phyloP scores from a whole-genome alignment of 225 moss, liverwort and hornwort genomes.

The Sphagnum contortum region DNA sequence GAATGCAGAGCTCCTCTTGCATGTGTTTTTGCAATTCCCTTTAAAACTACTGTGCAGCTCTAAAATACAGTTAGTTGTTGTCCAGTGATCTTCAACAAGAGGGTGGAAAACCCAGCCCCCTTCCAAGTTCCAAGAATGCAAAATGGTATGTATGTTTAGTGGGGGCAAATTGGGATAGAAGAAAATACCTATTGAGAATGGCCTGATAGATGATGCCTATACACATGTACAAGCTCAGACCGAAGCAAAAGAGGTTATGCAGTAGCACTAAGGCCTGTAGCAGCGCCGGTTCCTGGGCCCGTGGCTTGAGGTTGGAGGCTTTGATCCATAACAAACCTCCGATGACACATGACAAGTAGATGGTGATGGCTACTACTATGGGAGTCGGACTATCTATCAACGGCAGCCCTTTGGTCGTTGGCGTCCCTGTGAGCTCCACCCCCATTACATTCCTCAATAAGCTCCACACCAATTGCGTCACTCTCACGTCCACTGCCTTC shows the following conservation, averaged over 20 bases:
- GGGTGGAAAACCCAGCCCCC: no score
- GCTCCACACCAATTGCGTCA: conserved; percentile 37
- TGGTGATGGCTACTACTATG: conserved; percentile 50
- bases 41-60: no score
- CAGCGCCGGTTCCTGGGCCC: conserved; percentile 45
- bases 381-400: conserved; percentile 80
- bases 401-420: conserved; percentile 61
- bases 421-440: conserved; percentile 45
- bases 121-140: no score
- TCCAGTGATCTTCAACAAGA: no score
- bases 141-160: no score
- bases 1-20: no score
- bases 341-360: conserved; percentile 58
- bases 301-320: conserved; percentile 59
- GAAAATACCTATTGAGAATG: conserved; percentile 36
- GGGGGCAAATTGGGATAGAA: no score
- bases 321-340: conserved; percentile 58
- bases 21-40: no score
- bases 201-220: conserved; percentile 59
- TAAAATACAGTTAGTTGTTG: no score
- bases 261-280: conserved; percentile 53
- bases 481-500: conserved; percentile 29
- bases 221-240: conserved; percentile 85
- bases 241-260: conserved; percentile 74
- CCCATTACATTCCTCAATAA: conserved; percentile 27